Percentiles rank a stretch among this genome's conserved stretches.
Evolutionary conservation across 306 rosid genomes (phyloP).

Genomic region (Erythrophleum fordii): DNA sequence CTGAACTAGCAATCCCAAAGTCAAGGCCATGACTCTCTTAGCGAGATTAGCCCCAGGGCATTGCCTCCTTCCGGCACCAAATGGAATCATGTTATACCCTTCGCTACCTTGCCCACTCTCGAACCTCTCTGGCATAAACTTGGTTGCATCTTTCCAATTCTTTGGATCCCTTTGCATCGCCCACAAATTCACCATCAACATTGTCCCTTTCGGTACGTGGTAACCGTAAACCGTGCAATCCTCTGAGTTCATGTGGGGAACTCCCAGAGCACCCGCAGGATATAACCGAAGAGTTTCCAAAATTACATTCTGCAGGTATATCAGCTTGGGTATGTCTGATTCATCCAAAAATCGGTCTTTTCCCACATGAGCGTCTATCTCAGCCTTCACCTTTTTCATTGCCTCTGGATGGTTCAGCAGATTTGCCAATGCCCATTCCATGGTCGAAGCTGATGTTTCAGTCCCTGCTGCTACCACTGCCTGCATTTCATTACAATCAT

Average conservation of each 20-base stretch:
- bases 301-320: constrained; percentile 30
- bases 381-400: constrained; percentile 31
- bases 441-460: constrained; percentile 42
- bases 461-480: constrained; percentile 38
- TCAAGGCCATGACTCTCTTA: constrained; percentile 25
- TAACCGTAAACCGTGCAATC: constrained; percentile 34
- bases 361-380: constrained; percentile 37
- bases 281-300: constrained; percentile 46
- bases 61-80: constrained; percentile 36
- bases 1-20: constrained; percentile 43
- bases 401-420: constrained; percentile 46
- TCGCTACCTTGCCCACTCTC: background rate
- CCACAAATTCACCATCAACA: constrained; percentile 45
- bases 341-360: constrained; percentile 35
- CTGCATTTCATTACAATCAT: constrained; percentile 16
- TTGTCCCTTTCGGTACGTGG: constrained; percentile 44
- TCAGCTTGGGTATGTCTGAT: constrained; percentile 39
- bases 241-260: constrained; percentile 40
- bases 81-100: constrained; percentile 30
- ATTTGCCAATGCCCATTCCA: constrained; percentile 53
- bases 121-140: constrained; percentile 47
- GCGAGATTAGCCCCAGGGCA: constrained; percentile 33
- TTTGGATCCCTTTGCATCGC: constrained; percentile 42
- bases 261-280: constrained; percentile 31
- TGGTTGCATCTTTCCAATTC: constrained; percentile 34